Base-by-base conservation (phyloP, 2,329 filamentous ascomycete species). In the Tolypocladium amazonense region DNA sequence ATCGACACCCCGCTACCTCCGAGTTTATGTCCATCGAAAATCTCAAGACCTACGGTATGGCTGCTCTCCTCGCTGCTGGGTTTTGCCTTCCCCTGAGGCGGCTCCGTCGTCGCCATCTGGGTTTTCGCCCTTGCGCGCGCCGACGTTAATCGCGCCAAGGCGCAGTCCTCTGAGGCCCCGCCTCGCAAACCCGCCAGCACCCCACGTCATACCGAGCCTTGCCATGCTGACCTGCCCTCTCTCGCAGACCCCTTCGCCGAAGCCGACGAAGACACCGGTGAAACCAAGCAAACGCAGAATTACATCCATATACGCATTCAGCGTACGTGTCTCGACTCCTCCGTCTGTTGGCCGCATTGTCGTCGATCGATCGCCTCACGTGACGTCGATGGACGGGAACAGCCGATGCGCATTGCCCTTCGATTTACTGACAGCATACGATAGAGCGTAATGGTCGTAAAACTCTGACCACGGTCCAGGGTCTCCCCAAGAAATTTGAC, bases 271-370 rank as follows among this genome's bases (percentile, higher is more conserved):
- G 92, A 96, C 79, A 92, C 89, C 78, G 92, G 92, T 84, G 90
- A 96, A 81, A 88, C 87, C 76, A 94, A 94, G 81, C 89, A 94
- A 84, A 87, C 89, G 76, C 90, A 96, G 81, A 95, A 96, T 80
- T 96, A 97, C 78, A 96, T 97, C 78, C 94, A 97, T 82, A 97
- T 99, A 79, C 92, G 94, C 80, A 97, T 97, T 77, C 94, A 99
- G 78, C 94, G 93, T 97, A 87, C 74, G 89, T 87, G 39, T 59
- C 38, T 57, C 64, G 52, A 57, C 39, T 57, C 56, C 30, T 8
- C 27, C 25, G 37, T 57, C 59, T 56, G 59, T 56, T 59, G 57
- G 58, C 33, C 56, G 59, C 52, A 12, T 53, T 30, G 52, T 56
- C 60, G 57, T 53, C 30, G 50, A 33, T 23, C 30, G 8, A 33